Percentiles rank a stretch among this genome's conserved stretches.
phyloP scores from a whole-genome alignment of 495 filamentous ascomycete genomes.

The Penicillium lividum region DNA sequence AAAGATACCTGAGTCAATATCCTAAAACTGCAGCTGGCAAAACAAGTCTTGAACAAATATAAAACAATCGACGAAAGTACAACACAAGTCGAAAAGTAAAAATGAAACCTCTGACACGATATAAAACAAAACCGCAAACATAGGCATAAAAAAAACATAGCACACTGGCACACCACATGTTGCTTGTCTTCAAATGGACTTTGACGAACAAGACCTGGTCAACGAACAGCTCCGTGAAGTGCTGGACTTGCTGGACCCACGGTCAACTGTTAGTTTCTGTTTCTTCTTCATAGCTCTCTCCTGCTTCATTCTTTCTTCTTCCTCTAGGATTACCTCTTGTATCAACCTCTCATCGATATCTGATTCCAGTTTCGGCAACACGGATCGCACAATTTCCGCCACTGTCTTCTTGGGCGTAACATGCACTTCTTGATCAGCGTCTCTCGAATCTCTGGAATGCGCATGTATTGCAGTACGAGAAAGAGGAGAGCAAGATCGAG shows the following conservation, averaged over 20 bases:
- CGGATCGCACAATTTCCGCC: not conserved
- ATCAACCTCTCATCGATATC: not conserved
- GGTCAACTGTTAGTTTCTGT: not conserved
- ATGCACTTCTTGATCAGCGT: not conserved
- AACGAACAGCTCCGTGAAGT: not conserved
- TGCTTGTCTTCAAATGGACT: not conserved
- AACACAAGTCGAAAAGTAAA: not conserved
- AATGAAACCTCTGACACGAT: no score
- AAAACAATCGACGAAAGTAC: not conserved
- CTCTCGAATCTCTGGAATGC: not conserved
- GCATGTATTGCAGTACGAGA: not conserved
- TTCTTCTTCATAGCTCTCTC: not conserved
- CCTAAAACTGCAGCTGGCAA: not conserved
- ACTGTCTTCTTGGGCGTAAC: not conserved
- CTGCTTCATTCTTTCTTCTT: not conserved
- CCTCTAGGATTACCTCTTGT: not conserved
- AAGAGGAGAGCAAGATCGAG: not conserved
- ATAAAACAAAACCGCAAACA: not conserved
- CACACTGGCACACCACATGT: not conserved
- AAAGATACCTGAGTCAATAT: not conserved
- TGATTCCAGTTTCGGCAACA: not conserved
- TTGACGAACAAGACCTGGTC: not conserved
- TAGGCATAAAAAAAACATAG: not conserved
- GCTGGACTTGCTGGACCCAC: conserved; percentile 3
- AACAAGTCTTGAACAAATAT: not conserved